Evolutionary conservation across 164 flowering plant species (phyloP).

Genomic region (Platanus orientalis): DNA sequence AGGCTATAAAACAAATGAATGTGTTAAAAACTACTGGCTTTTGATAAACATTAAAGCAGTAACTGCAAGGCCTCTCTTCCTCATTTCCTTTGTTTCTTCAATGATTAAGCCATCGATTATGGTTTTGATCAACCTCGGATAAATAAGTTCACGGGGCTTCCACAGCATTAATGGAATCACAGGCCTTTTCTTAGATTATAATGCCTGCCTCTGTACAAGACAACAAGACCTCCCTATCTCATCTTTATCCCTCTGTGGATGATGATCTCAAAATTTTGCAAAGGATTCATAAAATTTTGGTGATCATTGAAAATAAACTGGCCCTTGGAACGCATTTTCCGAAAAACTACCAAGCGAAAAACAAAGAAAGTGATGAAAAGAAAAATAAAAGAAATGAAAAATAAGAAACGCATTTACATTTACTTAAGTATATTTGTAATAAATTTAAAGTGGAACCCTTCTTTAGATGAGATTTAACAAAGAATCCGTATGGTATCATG

Average conservation of each 20-base stretch:
- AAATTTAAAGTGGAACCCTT: too few species aligned
- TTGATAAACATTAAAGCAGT: conserved; percentile 38
- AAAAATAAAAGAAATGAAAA: neutral
- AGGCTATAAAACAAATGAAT: neutral
- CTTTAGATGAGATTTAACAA: too few species aligned
- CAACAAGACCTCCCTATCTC: conserved; percentile 73
- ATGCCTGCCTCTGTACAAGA: conserved; percentile 84
- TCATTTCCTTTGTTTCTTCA: conserved; percentile 86
- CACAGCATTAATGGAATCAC: conserved; percentile 89
- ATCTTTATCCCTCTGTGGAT: too few species aligned
- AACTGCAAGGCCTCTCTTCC: conserved; percentile 76
- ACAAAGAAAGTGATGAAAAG: too few species aligned
- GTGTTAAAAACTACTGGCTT: neutral
- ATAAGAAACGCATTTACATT: too few species aligned
- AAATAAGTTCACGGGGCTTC: conserved; percentile 92
- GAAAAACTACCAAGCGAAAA: too few species aligned
- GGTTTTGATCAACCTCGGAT: conserved; percentile 85
- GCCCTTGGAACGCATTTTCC: too few species aligned
- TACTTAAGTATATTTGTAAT: too few species aligned
- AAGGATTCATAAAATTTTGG: neutral
- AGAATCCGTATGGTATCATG: too few species aligned
- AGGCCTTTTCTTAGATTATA: conserved; percentile 73
- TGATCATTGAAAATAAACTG: too few species aligned
- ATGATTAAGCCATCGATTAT: conserved; percentile 77
- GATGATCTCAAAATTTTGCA: conserved; percentile 68